Conservation (phyloP, 805 yeast genomes). For the Wickerhamomyces sydowiorum region DNA sequence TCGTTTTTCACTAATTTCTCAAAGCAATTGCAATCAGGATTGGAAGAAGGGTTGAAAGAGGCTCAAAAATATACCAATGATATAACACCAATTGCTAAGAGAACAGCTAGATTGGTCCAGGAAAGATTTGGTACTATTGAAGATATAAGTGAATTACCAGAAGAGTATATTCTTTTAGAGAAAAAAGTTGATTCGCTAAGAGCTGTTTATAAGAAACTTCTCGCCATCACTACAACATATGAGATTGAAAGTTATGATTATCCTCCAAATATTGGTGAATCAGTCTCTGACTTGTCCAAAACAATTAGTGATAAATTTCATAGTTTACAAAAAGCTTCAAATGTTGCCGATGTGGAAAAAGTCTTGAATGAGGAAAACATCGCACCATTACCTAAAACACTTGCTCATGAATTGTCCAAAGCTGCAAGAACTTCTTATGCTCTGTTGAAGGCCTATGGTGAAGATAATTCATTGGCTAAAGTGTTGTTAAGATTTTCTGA, state of each 20-base stretch:
- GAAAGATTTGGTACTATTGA: slow-evolving; percentile 61
- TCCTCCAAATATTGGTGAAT: slow-evolving; percentile 73
- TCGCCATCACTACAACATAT: slow-evolving; percentile 54
- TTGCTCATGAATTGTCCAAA: slow-evolving; percentile 44
- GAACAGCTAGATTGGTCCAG: slow-evolving; percentile 55
- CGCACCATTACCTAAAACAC: slow-evolving; percentile 53
- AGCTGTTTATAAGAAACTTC: slow-evolving; percentile 47
- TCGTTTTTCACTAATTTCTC: slow-evolving; percentile 23
- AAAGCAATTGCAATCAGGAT: slow-evolving; percentile 17
- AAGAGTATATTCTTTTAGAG: slow-evolving; percentile 65
- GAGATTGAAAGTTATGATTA: slow-evolving; percentile 75
- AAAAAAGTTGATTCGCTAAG: slow-evolving; percentile 59
- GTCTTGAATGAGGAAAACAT: slow-evolving; percentile 33
- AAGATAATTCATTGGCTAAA: slow-evolving; percentile 21
- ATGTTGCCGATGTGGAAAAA: slow-evolving; percentile 63
- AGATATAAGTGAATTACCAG: slow-evolving; percentile 68
- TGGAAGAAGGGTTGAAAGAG: slow-evolving; percentile 29
- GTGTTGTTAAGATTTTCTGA: slow-evolving; percentile 42
- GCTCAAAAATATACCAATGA: slow-evolving; percentile 35
- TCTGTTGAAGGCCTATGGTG: slow-evolving; percentile 28
- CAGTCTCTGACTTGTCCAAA: slow-evolving; percentile 56
- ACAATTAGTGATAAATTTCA: slow-evolving; percentile 48
- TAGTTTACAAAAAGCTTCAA: slow-evolving; percentile 56
- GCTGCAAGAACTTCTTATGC: slow-evolving; percentile 30
- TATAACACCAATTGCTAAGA: slow-evolving; percentile 50